phyloP scores from a whole-genome alignment of 306 rosid genomes.

The Purshia tridentata region DNA sequence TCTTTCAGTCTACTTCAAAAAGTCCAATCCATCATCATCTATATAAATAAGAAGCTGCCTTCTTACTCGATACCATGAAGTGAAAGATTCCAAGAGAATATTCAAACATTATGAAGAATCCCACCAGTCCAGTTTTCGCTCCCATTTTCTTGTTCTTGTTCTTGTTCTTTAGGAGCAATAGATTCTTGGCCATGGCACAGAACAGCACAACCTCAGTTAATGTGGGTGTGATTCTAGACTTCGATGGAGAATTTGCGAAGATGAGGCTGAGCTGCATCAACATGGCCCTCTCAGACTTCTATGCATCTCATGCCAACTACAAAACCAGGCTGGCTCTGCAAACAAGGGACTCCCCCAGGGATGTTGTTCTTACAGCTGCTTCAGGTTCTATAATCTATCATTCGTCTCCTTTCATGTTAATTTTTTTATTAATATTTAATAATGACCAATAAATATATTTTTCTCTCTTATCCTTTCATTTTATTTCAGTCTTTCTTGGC shows the following conservation, averaged over 20 bases:
- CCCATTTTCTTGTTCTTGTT: background rate
- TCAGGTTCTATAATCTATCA: conserved; percentile 14
- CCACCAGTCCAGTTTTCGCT: background rate
- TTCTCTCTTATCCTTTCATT: background rate
- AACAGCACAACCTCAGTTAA: conserved; percentile 12
- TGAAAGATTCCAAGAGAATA: background rate
- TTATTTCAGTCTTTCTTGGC: background rate
- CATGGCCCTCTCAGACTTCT: conserved; percentile 40
- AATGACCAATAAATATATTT: background rate
- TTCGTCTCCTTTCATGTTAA: background rate
- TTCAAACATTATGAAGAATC: conserved; percentile 4
- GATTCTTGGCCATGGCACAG: background rate
- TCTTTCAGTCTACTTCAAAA: background rate
- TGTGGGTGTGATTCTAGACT: conserved; percentile 36
- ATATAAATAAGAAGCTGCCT: background rate
- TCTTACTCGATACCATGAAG: background rate
- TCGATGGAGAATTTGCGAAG: conserved; percentile 6
- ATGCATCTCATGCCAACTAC: conserved; percentile 16
- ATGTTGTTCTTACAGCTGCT: conserved; percentile 27
- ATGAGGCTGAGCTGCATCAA: conserved; percentile 38
- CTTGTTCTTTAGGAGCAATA: background rate
- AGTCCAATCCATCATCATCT: background rate
- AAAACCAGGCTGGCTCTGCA: conserved; percentile 31
- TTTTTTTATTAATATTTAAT: no score
- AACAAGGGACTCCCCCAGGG: conserved; percentile 3